A percentile compares a stretch with the other conserved stretches of the same genome.
These are phyloP conservation scores for Podila epigama DNA, from an alignment of 192 early-diverging fungal species.

Conservation along the genomic window DNA sequence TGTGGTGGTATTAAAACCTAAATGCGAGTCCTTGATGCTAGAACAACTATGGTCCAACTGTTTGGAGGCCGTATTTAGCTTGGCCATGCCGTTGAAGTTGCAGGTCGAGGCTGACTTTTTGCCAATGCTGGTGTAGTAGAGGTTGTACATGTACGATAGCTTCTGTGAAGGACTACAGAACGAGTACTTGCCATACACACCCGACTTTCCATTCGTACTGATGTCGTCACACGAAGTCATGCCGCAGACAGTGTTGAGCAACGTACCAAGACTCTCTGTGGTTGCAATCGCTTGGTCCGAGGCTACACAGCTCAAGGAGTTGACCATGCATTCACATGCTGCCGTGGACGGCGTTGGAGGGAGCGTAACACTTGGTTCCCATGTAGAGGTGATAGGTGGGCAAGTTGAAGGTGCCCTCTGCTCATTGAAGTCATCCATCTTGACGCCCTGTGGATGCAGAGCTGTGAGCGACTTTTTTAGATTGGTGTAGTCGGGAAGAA, in stretches of 20 bases:
- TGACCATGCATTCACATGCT: constrained; percentile 72
- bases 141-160: constrained; percentile 56
- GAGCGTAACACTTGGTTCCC: constrained; percentile 63
- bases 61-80: constrained; percentile 21
- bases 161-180: constrained; percentile 55
- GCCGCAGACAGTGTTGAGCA: constrained; percentile 56
- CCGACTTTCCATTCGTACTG: constrained; percentile 48
- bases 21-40: constrained; percentile 7
- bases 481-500: constrained; percentile 66
- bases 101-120: constrained; percentile 45
- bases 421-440: constrained; percentile 61
- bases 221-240: constrained; percentile 56
- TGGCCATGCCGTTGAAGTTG: constrained; percentile 50
- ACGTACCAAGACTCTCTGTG: constrained; percentile 35
- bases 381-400: constrained; percentile 53
- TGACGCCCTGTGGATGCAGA: constrained; percentile 63
- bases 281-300: constrained; percentile 38
- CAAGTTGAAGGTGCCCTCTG: constrained; percentile 51
- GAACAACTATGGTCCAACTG: constrained; percentile 37
- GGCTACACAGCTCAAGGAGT: constrained; percentile 60
- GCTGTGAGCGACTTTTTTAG: constrained; percentile 62
- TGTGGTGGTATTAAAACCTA: not conserved
- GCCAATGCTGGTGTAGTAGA: constrained; percentile 40
- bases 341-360: constrained; percentile 70
- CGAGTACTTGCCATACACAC: constrained; percentile 56